These are phyloP conservation scores for Aotearoamyces nothofagi DNA, from an alignment of 2,329 filamentous ascomycete species.

Conservation along the genomic window DNA sequence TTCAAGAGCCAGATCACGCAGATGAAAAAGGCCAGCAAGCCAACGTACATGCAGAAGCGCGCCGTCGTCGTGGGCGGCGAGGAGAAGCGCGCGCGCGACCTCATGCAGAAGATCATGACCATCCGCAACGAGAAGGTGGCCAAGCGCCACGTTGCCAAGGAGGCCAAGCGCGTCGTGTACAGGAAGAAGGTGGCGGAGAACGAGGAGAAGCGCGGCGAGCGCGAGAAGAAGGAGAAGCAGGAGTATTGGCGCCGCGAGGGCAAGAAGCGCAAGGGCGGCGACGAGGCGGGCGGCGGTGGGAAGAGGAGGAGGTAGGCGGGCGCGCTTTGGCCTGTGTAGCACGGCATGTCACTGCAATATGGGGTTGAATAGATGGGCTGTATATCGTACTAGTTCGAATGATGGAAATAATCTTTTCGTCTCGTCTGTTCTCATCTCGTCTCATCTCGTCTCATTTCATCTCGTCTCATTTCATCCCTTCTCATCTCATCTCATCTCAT, in stretches of 20 bases:
- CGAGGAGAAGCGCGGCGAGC: constrained; percentile 68
- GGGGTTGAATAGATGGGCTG: no score
- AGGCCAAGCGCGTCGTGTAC: constrained; percentile 69
- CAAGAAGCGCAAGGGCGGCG: constrained; percentile 51
- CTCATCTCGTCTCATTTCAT: background rate
- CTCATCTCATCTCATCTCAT: background rate
- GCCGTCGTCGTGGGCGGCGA: constrained; percentile 77
- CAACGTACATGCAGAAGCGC: constrained; percentile 89
- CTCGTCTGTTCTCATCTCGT: background rate
- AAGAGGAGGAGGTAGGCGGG: constrained; percentile 15
- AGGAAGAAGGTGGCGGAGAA: constrained; percentile 69
- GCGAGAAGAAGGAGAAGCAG: constrained; percentile 83
- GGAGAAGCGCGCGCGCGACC: constrained; percentile 73
- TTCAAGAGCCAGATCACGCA: constrained; percentile 83
- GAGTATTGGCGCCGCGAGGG: constrained; percentile 91
- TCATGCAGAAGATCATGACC: constrained; percentile 88
- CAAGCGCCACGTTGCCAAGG: constrained; percentile 73
- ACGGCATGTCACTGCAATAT: no score
- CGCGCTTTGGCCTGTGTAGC: no score
- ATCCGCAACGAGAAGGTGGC: constrained; percentile 81
- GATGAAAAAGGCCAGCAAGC: constrained; percentile 63
- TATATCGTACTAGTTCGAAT: no score
- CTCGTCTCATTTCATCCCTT: background rate
- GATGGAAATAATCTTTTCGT: no score
- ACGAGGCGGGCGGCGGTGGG: constrained; percentile 29